These are phyloP conservation scores for Albifimbria verrucaria DNA, from an alignment of 2,329 filamentous ascomycete species.

Conservation along the genomic window DNA sequence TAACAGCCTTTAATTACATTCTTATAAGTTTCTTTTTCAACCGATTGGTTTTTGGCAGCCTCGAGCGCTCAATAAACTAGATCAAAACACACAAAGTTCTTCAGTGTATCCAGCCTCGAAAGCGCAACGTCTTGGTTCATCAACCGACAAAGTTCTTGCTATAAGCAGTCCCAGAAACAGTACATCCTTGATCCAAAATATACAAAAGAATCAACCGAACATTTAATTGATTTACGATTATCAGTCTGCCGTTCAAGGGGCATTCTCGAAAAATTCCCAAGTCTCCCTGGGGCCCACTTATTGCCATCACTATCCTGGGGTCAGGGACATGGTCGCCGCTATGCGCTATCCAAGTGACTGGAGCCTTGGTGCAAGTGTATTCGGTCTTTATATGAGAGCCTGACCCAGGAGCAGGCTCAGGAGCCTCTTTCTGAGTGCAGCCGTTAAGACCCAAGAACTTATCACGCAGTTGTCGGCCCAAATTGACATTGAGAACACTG, in stretches of 20 bases:
- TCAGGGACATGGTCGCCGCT: conserved; percentile 20
- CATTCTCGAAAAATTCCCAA: conserved; percentile 18
- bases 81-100: too few species aligned
- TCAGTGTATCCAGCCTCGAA: too few species aligned
- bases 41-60: too few species aligned
- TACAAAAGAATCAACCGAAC: too few species aligned
- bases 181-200: too few species aligned
- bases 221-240: too few species aligned
- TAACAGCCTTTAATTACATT: too few species aligned
- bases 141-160: too few species aligned
- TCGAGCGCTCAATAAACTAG: too few species aligned
- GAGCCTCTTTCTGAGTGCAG: conserved; percentile 22
- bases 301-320: conserved; percentile 10
- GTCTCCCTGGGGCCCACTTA: conserved; percentile 9
- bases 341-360: conserved; percentile 26
- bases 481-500: conserved; percentile 29
- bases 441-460: conserved; percentile 34
- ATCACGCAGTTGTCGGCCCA: conserved; percentile 32
- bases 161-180: too few species aligned
- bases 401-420: conserved; percentile 15
- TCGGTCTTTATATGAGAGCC: conserved; percentile 19
- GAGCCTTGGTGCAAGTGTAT: conserved; percentile 18
- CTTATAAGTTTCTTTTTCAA: too few species aligned
- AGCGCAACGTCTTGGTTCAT: too few species aligned
- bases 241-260: not conserved